Percentiles rank a stretch among this genome's conserved stretches.
Evolutionary conservation across 2,329 filamentous ascomycete genomes (phyloP).

Genomic region (Hymenoscyphus fraxineus): DNA sequence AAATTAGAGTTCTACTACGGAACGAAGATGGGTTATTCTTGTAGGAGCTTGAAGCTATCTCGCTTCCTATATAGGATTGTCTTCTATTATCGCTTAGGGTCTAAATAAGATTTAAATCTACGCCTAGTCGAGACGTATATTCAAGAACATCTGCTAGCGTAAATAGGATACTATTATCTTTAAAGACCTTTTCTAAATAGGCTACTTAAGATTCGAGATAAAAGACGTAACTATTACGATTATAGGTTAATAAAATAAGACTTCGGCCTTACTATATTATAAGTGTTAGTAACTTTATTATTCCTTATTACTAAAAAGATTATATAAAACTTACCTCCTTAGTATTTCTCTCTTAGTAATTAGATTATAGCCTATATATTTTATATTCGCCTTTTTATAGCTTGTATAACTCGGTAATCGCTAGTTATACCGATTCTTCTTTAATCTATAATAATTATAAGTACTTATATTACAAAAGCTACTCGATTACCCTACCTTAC

Average conservation of each 20-base stretch:
- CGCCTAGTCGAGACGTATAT: conserved; percentile 45
- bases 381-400: conserved; percentile 87
- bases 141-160: conserved; percentile 70
- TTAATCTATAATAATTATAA: conserved; percentile 84
- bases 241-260: not conserved
- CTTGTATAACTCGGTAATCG: conserved; percentile 84
- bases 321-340: conserved; percentile 49
- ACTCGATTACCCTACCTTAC: conserved; percentile 56
- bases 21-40: conserved; percentile 20
- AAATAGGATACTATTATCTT: conserved; percentile 65
- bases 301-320: not conserved
- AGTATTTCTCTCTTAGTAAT: conserved; percentile 96
- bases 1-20: too few relatives aligned
- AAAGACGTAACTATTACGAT: conserved; percentile 72
- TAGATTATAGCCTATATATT: conserved; percentile 92
- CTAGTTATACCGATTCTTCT: conserved; percentile 96
- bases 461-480: conserved; percentile 86
- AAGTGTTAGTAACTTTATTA: not conserved
- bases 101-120: conserved; percentile 29
- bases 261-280: not conserved
- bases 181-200: conserved; percentile 75
- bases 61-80: conserved; percentile 22
- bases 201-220: conserved; percentile 86
- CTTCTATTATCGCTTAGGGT: conserved; percentile 32
- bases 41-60: conserved; percentile 15